Evolutionary conservation across 2,329 filamentous ascomycete species (phyloP).

Genomic region (Botrytis galanthina): DNA sequence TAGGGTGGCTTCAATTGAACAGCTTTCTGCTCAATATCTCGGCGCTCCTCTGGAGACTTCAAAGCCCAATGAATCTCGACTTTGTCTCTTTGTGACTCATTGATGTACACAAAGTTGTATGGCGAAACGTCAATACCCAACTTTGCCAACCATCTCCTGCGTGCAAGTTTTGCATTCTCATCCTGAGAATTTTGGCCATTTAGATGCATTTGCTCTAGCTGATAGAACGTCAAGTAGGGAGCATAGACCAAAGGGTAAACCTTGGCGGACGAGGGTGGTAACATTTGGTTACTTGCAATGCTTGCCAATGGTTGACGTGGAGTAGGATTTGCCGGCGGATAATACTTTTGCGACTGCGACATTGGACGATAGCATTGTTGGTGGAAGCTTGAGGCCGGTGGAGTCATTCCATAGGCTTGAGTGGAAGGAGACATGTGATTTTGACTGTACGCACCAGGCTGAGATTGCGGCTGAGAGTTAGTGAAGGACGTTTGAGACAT

Average conservation of each 20-base stretch:
- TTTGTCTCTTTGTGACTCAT: background rate
- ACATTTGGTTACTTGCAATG: background rate
- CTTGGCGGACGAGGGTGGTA: background rate
- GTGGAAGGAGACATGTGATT: background rate
- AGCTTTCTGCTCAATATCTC: conserved; percentile 5
- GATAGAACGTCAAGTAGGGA: background rate
- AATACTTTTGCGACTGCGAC: background rate
- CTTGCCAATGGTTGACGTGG: background rate
- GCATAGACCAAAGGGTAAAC: background rate
- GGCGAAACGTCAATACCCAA: background rate
- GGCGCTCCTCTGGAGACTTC: background rate
- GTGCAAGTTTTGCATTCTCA: background rate
- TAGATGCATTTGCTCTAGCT: background rate
- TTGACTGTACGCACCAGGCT: background rate
- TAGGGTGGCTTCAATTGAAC: background rate
- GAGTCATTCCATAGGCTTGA: background rate
- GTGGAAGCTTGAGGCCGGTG: background rate
- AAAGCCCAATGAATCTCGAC: conserved; percentile 10
- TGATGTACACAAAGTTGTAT: background rate
- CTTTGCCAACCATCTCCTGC: conserved; percentile 7
- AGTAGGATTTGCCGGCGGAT: background rate
- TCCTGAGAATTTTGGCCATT: background rate
- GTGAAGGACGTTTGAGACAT: background rate
- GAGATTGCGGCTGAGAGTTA: background rate
- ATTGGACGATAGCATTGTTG: background rate